These are phyloP conservation scores for Paraconiothyrium brasiliense DNA, from an alignment of 2,329 filamentous ascomycete species.

Conservation along the genomic window DNA sequence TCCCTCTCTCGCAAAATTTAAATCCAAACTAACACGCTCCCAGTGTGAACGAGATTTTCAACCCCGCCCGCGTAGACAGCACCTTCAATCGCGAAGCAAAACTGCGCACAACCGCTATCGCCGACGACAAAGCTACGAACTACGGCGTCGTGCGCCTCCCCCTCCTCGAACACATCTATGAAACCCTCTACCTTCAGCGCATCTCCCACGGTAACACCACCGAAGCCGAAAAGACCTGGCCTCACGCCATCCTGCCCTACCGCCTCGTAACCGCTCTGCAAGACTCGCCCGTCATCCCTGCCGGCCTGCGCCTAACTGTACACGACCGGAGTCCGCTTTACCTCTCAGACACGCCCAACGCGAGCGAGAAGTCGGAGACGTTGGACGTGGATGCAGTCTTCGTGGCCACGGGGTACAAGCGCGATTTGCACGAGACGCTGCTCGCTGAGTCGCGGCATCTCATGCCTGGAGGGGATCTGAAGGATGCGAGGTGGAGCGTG, in stretches of 20 bases:
- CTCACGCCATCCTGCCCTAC: constrained; percentile 79
- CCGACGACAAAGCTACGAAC: constrained; percentile 84
- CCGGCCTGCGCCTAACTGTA: constrained; percentile 57
- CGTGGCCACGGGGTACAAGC: constrained; percentile 85
- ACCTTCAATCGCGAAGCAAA: constrained; percentile 74
- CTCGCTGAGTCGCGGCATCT: constrained; percentile 71
- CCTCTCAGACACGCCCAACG: constrained; percentile 45
- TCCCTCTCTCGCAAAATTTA: neutral
- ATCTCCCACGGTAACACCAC: constrained; percentile 67
- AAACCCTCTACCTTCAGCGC: constrained; percentile 86
- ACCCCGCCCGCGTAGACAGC: constrained; percentile 82
- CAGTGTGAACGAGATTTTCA: constrained; percentile 95
- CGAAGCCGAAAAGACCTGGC: constrained; percentile 76
- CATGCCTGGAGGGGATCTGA: constrained; percentile 63
- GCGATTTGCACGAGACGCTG: constrained; percentile 81
- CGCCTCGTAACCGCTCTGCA: constrained; percentile 72
- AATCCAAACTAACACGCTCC: constrained; percentile 33
- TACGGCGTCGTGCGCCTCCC: constrained; percentile 94
- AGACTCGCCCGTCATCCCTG: constrained; percentile 52
- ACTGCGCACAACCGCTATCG: constrained; percentile 69
- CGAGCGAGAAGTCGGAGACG: constrained; percentile 62
- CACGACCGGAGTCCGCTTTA: constrained; percentile 58
- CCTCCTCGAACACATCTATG: constrained; percentile 88
- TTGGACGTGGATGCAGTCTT: constrained; percentile 83
- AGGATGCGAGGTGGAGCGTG: constrained; percentile 69